These are phyloP conservation scores for Xylariales sp. DNA, from an alignment of 2,329 filamentous ascomycete genomes.

Conservation along the genomic window DNA sequence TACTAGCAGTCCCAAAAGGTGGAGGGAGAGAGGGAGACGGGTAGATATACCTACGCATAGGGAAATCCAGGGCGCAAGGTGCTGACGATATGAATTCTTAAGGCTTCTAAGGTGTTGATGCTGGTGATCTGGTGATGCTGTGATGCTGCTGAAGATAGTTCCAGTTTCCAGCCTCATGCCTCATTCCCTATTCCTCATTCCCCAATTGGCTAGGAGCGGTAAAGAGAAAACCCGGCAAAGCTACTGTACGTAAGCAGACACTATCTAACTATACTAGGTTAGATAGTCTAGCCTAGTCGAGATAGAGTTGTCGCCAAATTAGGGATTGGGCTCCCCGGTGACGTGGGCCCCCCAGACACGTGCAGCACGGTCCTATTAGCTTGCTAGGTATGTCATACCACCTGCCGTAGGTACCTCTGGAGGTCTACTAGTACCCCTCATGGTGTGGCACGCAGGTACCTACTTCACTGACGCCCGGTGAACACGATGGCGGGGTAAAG, in stretches of 20 bases:
- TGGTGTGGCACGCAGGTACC: too few species aligned
- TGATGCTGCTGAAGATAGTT: neutral
- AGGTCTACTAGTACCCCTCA: neutral
- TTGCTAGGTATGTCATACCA: neutral
- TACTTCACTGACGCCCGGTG: too few species aligned
- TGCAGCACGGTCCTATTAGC: neutral
- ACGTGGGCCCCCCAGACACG: conserved; percentile 17
- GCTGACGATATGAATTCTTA: neutral
- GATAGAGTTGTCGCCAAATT: conserved; percentile 9
- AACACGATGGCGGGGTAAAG: conserved; percentile 11
- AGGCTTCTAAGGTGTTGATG: neutral
- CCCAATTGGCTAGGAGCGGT: conserved; percentile 8
- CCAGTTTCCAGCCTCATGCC: neutral
- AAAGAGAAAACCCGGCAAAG: conserved; percentile 17
- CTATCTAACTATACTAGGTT: neutral
- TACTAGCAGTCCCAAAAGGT: too few species aligned
- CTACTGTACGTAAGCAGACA: neutral
- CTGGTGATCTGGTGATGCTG: neutral
- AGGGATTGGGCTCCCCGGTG: conserved; percentile 23
- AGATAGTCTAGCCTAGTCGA: too few species aligned
- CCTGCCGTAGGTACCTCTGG: neutral
- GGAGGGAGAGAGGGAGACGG: too few species aligned
- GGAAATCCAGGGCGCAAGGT: too few species aligned
- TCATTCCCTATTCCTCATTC: too few species aligned
- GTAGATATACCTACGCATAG: too few species aligned